Conservation (phyloP, 306 rosid species). For the Cucumis hystrix region DNA sequence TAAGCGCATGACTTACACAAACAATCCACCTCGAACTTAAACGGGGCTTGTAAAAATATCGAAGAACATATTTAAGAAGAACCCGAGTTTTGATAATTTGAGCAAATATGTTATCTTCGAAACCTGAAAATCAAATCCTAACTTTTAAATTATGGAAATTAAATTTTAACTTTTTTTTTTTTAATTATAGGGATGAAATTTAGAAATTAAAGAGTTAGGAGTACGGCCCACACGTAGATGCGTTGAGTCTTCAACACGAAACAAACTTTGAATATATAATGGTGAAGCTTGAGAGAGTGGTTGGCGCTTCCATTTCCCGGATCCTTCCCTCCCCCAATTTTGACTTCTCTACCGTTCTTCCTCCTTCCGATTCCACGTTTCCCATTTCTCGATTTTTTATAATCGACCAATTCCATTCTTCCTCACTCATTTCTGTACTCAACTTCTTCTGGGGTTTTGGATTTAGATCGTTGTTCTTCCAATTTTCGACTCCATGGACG, state of each 20-base stretch:
- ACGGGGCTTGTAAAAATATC: too few relatives aligned
- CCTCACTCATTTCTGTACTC: neutral
- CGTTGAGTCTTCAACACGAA: neutral
- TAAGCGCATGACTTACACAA: too few relatives aligned
- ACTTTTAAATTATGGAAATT: too few relatives aligned
- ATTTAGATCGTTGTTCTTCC: neutral
- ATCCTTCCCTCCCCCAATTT: neutral
- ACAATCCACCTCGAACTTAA: too few relatives aligned
- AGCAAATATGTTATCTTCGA: too few relatives aligned
- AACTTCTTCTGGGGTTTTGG: neutral
- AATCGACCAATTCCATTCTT: neutral
- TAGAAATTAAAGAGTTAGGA: neutral
- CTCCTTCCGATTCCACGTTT: neutral
- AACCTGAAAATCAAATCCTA: too few relatives aligned
- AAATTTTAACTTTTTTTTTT: too few relatives aligned
- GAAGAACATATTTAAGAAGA: too few relatives aligned
- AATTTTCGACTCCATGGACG: constrained; percentile 24
- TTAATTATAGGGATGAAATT: too few relatives aligned
- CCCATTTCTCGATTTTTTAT: neutral
- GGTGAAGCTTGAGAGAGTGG: neutral
- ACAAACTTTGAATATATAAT: neutral
- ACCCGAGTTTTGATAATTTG: too few relatives aligned
- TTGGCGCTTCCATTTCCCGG: neutral
- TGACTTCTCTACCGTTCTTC: neutral
- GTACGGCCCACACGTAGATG: neutral